Conservation (phyloP, 228 moss, liverwort and hornwort genomes). For the Sphagnum fallax region DNA sequence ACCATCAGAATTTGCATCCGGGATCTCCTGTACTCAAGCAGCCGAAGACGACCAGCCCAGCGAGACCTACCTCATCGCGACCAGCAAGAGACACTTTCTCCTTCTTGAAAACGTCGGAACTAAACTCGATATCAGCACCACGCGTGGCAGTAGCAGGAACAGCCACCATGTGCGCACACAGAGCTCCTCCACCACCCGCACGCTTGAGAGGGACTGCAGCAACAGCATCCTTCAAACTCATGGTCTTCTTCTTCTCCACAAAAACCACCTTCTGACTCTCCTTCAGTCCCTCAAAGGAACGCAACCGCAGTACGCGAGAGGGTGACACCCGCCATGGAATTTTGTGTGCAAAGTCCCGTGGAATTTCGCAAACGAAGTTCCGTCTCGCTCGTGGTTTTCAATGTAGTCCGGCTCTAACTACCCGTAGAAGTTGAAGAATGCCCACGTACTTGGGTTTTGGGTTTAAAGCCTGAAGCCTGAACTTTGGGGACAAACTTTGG, state of each 20-base stretch:
- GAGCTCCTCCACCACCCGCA: conserved; percentile 23
- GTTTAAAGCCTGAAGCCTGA: no score
- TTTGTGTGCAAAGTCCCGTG: no score
- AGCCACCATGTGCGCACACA: conserved; percentile 63
- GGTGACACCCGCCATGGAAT: conserved; percentile 24
- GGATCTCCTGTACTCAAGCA: neutral
- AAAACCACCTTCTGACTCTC: conserved; percentile 13
- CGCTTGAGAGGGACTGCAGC: conserved; percentile 14
- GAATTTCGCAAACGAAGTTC: no score
- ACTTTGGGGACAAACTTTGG: no score
- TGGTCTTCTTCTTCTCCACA: conserved; percentile 11
- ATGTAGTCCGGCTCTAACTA: no score
- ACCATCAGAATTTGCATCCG: no score
- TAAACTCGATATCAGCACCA: conserved; percentile 75
- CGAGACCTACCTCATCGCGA: conserved; percentile 60
- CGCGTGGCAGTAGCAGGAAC: conserved; percentile 34
- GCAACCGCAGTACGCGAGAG: conserved; percentile 21
- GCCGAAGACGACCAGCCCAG: neutral
- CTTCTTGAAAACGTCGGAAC: conserved; percentile 72
- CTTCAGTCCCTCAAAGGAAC: conserved; percentile 31
- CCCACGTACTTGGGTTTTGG: no score
- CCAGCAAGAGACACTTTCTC: conserved; percentile 73
- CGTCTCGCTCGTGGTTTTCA: no score
- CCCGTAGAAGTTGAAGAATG: no score
- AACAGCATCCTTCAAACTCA: conserved; percentile 25